Evolutionary conservation across 495 filamentous ascomycete species (phyloP), one percentile per base, ranked within the genome.

Genomic region (Stereocaulon alpinum): DNA sequence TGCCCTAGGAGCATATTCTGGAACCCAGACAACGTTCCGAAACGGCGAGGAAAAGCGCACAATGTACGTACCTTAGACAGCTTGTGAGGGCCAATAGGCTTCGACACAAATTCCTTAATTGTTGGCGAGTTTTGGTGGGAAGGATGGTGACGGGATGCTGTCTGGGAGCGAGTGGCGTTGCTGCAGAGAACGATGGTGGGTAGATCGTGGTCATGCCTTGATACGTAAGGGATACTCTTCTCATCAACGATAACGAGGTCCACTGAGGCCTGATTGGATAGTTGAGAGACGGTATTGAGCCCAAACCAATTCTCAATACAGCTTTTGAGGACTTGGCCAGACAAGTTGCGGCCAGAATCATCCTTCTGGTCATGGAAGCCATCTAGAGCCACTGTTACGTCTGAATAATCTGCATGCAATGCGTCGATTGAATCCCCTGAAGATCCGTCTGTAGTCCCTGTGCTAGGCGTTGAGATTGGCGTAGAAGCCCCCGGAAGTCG

Each of bases 71-170:
- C 24, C 69, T 81, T 83, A 10, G 81, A 82, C 34, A 86, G 64
- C 63, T 87, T 87, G 60, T 85, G 77, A 17, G 84, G 84, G 0
- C 83, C 85, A 59, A 77, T 81, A 6, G 80, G 80, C 40, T 75
- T 78, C 27, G 76, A 74, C 20, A 81, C 69, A 34, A 79, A 72
- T 49, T 76, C 72, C 18, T 77, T 70, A 0, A 71, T 67, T 12
- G 53, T 44, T 18, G 47, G 52, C 15, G 10, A 32, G 9, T 48
- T 24, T 14, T 59, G 49, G 12, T 29, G 17, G 3, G 49, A 34
- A 53, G 32, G 18, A 24, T 56, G 44, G 20, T 45, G 45, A 32
- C 51, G 40, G 17, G 50, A 58, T 32, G 52, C 49, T 9, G 56
- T 44, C 45, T 62, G 55, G 20, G 41, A 60, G 40, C 61, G 64